Base-by-base conservation (phyloP, 2,329 filamentous ascomycete genomes). In the Monilinia fructigena region DNA sequence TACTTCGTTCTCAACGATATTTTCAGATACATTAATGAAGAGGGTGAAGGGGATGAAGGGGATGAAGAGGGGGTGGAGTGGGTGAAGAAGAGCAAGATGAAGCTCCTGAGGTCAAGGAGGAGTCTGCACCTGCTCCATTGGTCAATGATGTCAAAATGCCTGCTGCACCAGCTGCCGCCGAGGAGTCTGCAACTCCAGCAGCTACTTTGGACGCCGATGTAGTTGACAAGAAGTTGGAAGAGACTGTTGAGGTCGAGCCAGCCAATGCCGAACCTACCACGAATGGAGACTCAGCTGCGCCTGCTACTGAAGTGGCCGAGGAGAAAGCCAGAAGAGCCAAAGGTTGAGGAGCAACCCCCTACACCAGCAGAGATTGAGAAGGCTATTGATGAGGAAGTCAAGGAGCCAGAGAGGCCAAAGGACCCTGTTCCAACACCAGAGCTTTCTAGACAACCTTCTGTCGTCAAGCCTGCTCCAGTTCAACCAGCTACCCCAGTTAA, bases 1-100 rank as follows among this genome's bases (percentile, higher is more conserved):
- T 99, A 98, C 83, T 99, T 96, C 74, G 94, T 99, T 45, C 86
- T 99, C 74, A 99, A 99, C 79, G 95, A 99, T 76, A 97, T 99
- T 77, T 92, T 98, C 82, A 87, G 95, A 74, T 98, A 96, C 80
- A 88, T 99, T 72, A 88, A 89, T 71, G 92, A 95, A 69, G 91
- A 94, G 74, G 85, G 85, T 53, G 93, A 97, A 68, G 91, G 91
- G 68, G 87, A 89, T 23, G 23, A 23, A 23, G 23, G 23, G 23
- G 23, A 23, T 23, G 23, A 23, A 23, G 23, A 23, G 23, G 23
- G 23, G 23, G 23, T 71, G 92, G 95, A 69, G 91, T 94, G 74
- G 85, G 85, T 53, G 93, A 97, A 68, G 91, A 91, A 68, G 87
- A 89, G 69, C 80, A 87, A 73, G 80, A 82, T 56, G 83, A 86